Conservation (phyloP, 2,329 filamentous ascomycete species). For the Hypomyces rosellus region DNA sequence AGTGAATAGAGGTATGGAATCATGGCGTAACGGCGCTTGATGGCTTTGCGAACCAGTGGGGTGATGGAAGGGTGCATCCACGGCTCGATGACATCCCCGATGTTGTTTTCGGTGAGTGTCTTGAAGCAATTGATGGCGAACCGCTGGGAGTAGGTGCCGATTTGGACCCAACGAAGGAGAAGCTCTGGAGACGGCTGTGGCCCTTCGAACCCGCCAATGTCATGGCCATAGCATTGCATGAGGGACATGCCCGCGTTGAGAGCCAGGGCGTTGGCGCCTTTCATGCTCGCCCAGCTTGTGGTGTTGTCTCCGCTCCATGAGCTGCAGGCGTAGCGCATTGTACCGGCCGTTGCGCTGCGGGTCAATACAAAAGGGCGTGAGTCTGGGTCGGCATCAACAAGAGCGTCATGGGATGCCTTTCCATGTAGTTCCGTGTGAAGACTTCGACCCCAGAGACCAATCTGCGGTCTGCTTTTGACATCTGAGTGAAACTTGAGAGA, state of each 20-base stretch:
- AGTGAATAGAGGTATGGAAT: conserved; percentile 67
- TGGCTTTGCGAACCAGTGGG: conserved; percentile 54
- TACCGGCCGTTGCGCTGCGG: conserved; percentile 63
- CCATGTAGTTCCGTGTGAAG: conserved; percentile 66
- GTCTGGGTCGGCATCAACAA: conserved; percentile 51
- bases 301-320: conserved; percentile 72
- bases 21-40: conserved; percentile 65
- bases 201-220: conserved; percentile 71
- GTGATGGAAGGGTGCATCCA: conserved; percentile 70
- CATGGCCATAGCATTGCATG: conserved; percentile 65
- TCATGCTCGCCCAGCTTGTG: conserved; percentile 68
- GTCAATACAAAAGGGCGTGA: conserved; percentile 63
- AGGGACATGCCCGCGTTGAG: conserved; percentile 63
- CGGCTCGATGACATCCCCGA: conserved; percentile 69
- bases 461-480: conserved; percentile 35
- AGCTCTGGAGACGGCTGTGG: conserved; percentile 66
- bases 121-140: conserved; percentile 79
- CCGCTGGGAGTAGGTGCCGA: conserved; percentile 61
- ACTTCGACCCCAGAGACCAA: conserved; percentile 64
- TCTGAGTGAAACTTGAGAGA: conserved; percentile 31
- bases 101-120: conserved; percentile 57
- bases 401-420: conserved; percentile 63
- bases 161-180: conserved; percentile 66
- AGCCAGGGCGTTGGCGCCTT: conserved; percentile 62
- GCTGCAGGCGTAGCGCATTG: conserved; percentile 62